A percentile compares a stretch with the other conserved stretches of the same genome.
These are phyloP conservation scores for Arctium lappa DNA, from an alignment of 129 eudicot genomes.

Conservation along the genomic window DNA sequence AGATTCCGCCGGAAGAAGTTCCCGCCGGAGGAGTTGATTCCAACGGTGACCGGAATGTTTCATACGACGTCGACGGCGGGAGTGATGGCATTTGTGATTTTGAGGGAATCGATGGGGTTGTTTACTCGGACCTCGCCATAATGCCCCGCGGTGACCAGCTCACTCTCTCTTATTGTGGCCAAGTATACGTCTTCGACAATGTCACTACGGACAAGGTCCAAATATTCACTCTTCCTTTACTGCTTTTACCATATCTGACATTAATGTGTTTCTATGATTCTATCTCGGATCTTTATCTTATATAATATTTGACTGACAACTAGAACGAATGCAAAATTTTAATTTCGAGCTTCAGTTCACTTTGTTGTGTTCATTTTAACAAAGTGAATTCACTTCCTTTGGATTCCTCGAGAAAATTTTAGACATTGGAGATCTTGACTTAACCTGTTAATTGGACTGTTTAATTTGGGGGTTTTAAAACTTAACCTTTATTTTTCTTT, in stretches of 20 bases:
- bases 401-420: neutral
- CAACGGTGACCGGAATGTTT: constrained; percentile 11
- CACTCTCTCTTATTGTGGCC: constrained; percentile 64
- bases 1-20: constrained; percentile 19
- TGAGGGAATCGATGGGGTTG: constrained; percentile 31
- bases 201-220: constrained; percentile 60
- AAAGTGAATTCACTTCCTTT: neutral
- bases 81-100: constrained; percentile 33
- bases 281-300: neutral
- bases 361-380: neutral
- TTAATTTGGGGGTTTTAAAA: neutral
- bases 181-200: constrained; percentile 62
- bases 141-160: constrained; percentile 45
- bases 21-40: constrained; percentile 25
- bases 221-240: neutral
- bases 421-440: neutral
- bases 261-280: neutral
- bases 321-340: neutral
- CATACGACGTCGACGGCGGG: constrained; percentile 27
- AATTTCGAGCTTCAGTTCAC: neutral
- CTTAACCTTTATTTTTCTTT: neutral
- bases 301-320: neutral
- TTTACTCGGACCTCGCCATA: constrained; percentile 12
- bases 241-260: neutral
- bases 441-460: neutral